Evolutionary conservation across 768 basidiomycete species (phyloP).

Genomic region (Hygrophorus pudorinus): DNA sequence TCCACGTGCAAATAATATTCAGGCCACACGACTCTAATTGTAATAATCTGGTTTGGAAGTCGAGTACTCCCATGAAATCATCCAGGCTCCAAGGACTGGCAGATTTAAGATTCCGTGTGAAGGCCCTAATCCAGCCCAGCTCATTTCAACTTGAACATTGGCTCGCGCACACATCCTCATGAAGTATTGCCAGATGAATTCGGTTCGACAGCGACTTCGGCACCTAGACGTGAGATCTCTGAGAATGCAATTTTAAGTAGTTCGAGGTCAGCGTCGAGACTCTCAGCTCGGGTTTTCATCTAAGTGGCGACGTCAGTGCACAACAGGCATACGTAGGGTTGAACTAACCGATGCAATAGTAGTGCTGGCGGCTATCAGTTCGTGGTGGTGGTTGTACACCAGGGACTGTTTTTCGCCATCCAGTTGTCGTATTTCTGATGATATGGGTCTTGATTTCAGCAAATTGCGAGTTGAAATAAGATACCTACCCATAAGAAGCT

Average conservation of each 20-base stretch:
- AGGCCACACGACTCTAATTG: too few relatives aligned
- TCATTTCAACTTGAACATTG: too few relatives aligned
- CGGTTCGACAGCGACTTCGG: constrained; percentile 51
- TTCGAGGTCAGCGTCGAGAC: constrained; percentile 77
- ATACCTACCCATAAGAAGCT: constrained; percentile 55
- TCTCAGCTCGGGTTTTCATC: constrained; percentile 87
- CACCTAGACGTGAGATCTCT: constrained; percentile 71
- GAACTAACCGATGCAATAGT: constrained; percentile 72
- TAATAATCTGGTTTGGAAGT: too few relatives aligned
- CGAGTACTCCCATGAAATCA: too few relatives aligned
- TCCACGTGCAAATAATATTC: too few relatives aligned
- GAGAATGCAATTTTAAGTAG: constrained; percentile 72
- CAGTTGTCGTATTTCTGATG: constrained; percentile 72
- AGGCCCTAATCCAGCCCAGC: too few relatives aligned
- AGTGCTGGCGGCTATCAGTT: constrained; percentile 87
- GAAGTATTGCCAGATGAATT: not conserved
- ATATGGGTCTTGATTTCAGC: not conserved
- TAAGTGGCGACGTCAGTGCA: constrained; percentile 17
- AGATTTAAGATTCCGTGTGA: too few relatives aligned
- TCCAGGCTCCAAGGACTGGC: too few relatives aligned
- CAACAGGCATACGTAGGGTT: not conserved
- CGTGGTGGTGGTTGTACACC: constrained; percentile 93
- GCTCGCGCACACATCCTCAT: too few relatives aligned
- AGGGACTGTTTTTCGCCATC: constrained; percentile 85
- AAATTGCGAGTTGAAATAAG: not conserved